These are phyloP conservation scores for Colletotrichum sp. DNA, from an alignment of 2,329 filamentous ascomycete species.

Conservation along the genomic window DNA sequence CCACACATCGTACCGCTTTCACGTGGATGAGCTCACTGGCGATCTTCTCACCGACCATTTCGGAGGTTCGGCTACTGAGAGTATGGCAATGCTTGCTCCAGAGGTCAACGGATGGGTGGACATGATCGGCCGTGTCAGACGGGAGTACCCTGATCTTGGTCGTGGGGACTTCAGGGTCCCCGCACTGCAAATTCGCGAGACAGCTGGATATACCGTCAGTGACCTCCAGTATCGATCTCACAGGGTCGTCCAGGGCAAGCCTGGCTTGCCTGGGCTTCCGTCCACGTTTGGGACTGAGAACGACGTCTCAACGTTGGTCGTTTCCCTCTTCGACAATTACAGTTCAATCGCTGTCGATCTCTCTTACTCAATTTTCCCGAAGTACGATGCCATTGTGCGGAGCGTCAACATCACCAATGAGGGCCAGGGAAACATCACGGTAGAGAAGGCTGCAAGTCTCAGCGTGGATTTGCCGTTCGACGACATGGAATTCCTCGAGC, in stretches of 20 bases:
- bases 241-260: conserved; percentile 60
- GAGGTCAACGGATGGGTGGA: conserved; percentile 60
- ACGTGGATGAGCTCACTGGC: conserved; percentile 59
- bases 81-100: conserved; percentile 31
- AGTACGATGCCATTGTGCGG: conserved; percentile 64
- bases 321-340: conserved; percentile 63
- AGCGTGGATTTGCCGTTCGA: conserved; percentile 65
- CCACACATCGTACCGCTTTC: conserved; percentile 66
- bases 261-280: conserved; percentile 58
- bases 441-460: conserved; percentile 64
- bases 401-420: conserved; percentile 68
- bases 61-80: conserved; percentile 59
- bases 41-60: conserved; percentile 68
- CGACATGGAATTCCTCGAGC: conserved; percentile 66
- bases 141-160: conserved; percentile 69
- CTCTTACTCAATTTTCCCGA: conserved; percentile 67
- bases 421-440: conserved; percentile 53
- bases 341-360: conserved; percentile 63
- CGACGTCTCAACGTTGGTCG: conserved; percentile 63
- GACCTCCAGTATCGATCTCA: conserved; percentile 64
- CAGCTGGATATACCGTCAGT: conserved; percentile 62
- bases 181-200: conserved; percentile 64
- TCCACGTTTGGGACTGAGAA: conserved; percentile 60
- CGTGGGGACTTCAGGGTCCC: conserved; percentile 68
- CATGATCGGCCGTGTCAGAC: conserved; percentile 50